Percentiles rank a stretch among this genome's conserved stretches.
Conservation (phyloP, 352 stramenopile genomes). For the Pilasporangium apinafurcum region DNA sequence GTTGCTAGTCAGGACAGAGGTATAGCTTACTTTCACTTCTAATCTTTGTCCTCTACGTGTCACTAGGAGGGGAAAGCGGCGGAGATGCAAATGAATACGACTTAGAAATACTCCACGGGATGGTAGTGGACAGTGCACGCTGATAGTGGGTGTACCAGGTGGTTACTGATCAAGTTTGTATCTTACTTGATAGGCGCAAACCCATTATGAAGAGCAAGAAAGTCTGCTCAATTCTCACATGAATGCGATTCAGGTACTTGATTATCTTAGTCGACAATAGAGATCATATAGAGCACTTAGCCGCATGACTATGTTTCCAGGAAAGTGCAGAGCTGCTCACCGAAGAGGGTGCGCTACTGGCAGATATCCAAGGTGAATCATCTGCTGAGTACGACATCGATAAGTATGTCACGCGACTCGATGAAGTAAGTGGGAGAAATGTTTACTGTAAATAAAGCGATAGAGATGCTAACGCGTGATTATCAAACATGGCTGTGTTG, state of each 20-base stretch:
- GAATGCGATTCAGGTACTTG: slow-evolving; percentile 87
- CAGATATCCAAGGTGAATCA: slow-evolving; percentile 81
- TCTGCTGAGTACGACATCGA: slow-evolving; percentile 94
- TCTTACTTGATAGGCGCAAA: slow-evolving; percentile 56
- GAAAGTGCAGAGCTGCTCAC: slow-evolving; percentile 96
- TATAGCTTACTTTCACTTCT: slow-evolving; percentile 13
- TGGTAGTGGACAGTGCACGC: slow-evolving; percentile 23
- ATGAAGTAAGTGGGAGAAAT: too few relatives aligned
- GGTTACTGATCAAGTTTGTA: background rate
- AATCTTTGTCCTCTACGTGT: slow-evolving; percentile 4
- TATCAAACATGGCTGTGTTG: background rate
- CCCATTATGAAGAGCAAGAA: slow-evolving; percentile 96
- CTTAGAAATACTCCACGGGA: slow-evolving; percentile 58
- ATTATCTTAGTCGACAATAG: background rate
- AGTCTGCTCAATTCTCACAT: slow-evolving; percentile 95
- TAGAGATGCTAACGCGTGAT: background rate
- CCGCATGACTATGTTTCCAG: slow-evolving; percentile 26
- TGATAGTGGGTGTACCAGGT: background rate
- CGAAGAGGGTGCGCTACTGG: slow-evolving; percentile 90
- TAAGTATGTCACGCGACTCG: slow-evolving; percentile 87
- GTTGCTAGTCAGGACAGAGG: slow-evolving; percentile 41
- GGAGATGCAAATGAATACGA: slow-evolving; percentile 28
- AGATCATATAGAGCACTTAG: background rate
- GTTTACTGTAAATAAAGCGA: too few relatives aligned
- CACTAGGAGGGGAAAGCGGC: slow-evolving; percentile 12